Percentiles rank a stretch among this genome's conserved stretches.
phyloP scores from a whole-genome alignment of 139 green algal genomes.

The Chlamydomonas sp. region DNA sequence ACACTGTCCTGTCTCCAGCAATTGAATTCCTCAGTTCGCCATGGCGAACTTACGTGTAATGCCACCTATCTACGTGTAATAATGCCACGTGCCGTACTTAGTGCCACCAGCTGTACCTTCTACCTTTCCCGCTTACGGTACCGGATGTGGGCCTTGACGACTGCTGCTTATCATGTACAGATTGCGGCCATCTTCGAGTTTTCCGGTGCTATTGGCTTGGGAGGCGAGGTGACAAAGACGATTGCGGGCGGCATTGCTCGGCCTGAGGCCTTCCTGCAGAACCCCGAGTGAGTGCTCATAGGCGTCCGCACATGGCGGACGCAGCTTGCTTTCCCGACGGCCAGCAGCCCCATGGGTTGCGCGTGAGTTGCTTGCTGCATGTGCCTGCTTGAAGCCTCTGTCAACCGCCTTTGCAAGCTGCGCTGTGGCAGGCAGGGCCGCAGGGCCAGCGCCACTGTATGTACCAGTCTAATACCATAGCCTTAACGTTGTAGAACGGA shows the following conservation, averaged over 20 bases:
- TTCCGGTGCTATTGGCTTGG: conserved; percentile 51
- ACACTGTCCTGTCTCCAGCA: background rate
- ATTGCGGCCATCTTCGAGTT: conserved; percentile 63
- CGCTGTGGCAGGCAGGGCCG: too few species aligned
- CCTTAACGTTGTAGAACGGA: too few species aligned
- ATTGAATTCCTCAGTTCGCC: background rate
- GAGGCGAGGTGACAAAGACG: conserved; percentile 51
- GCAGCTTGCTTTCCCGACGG: too few species aligned
- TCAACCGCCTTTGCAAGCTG: too few species aligned
- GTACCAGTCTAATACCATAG: too few species aligned
- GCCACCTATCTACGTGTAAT: background rate
- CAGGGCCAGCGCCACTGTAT: too few species aligned
- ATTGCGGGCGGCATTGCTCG: conserved; percentile 41
- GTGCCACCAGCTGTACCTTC: background rate
- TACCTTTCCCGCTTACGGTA: background rate
- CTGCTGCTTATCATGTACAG: background rate
- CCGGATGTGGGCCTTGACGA: background rate
- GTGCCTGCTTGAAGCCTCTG: too few species aligned
- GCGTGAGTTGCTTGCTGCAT: too few species aligned
- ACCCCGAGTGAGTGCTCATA: background rate
- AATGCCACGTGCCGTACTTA: background rate
- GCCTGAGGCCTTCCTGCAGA: conserved; percentile 5
- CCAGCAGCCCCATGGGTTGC: too few species aligned
- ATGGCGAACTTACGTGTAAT: background rate
- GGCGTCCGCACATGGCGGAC: too few species aligned